A percentile compares a stretch with the other conserved stretches of the same genome.
These are phyloP conservation scores for Talaromyces pinophilus DNA, from an alignment of 2,329 filamentous ascomycete species.

Conservation along the genomic window DNA sequence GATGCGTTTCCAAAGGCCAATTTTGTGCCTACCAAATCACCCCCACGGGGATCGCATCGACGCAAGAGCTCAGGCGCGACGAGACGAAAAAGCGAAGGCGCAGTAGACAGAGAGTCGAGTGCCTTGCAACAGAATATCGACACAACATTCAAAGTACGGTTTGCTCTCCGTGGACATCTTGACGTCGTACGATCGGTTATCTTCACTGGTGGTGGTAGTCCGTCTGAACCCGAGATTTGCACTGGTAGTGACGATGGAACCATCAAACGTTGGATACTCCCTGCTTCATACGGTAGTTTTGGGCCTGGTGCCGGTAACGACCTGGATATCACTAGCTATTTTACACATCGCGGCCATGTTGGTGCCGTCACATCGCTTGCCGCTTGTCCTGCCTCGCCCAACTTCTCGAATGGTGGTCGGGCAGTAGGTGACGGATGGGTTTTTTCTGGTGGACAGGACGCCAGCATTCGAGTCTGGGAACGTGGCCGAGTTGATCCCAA, in stretches of 20 bases:
- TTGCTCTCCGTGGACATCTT: conserved; percentile 86
- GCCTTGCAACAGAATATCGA: conserved; percentile 60
- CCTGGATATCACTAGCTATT: conserved; percentile 88
- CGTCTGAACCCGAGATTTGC: conserved; percentile 93
- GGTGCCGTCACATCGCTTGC: conserved; percentile 85
- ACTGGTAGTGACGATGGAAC: conserved; percentile 94
- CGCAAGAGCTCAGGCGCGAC: conserved; percentile 79
- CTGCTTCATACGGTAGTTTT: conserved; percentile 70
- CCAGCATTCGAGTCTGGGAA: conserved; percentile 93
- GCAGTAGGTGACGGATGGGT: conserved; percentile 95
- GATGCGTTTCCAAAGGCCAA: conserved; percentile 83
- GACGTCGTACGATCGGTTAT: conserved; percentile 93
- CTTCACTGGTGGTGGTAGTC: conserved; percentile 94
- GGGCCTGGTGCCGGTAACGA: conserved; percentile 65
- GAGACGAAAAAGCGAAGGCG: conserved; percentile 62
- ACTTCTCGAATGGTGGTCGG: conserved; percentile 84
- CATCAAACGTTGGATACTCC: conserved; percentile 96
- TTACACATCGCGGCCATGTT: conserved; percentile 92
- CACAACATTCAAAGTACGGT: conserved; percentile 85
- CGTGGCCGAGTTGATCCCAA: conserved; percentile 92
- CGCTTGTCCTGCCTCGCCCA: conserved; percentile 82
- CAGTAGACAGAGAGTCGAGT: conserved; percentile 60
- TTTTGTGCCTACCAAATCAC: conserved; percentile 76
- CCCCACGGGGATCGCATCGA: conserved; percentile 69
- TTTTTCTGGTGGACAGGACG: conserved; percentile 94